Conservation (phyloP, 2,329 filamentous ascomycete species). For the Cyphellophora europaea region DNA sequence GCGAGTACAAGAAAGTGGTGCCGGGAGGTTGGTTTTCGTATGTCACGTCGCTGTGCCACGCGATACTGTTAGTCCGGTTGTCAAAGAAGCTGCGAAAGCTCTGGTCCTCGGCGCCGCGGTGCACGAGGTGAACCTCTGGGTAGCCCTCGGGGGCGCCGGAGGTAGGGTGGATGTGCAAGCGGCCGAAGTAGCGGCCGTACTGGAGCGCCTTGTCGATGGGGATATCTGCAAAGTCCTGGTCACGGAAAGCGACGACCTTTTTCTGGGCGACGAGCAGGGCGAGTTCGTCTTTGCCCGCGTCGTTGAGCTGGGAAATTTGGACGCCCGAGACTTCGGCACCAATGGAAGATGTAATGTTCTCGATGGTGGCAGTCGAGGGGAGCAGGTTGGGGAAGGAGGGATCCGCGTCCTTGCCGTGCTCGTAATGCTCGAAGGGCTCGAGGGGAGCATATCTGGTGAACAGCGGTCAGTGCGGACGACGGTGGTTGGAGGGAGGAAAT, state of each 20-base stretch:
- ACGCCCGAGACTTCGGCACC: conserved; percentile 27
- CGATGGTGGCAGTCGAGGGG: conserved; percentile 23
- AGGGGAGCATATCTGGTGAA: conserved; percentile 50
- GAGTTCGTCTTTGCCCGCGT: conserved; percentile 24
- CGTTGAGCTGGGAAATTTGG: conserved; percentile 22
- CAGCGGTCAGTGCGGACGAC: neutral
- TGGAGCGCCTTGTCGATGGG: conserved; percentile 20
- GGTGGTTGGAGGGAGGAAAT: neutral
- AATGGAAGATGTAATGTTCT: conserved; percentile 24
- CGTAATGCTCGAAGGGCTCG: conserved; percentile 60
- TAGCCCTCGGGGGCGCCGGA: conserved; percentile 64
- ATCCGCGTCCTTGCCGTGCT: conserved; percentile 69
- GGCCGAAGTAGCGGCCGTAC: conserved; percentile 65
- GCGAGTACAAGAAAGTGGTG: conserved; percentile 78
- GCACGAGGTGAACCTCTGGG: conserved; percentile 70
- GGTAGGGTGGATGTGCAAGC: conserved; percentile 73
- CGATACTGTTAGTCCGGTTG: conserved; percentile 66
- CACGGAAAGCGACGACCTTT: conserved; percentile 23
- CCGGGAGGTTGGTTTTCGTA: conserved; percentile 84
- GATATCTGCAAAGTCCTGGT: conserved; percentile 29
- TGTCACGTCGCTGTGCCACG: conserved; percentile 76
- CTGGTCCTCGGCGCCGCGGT: conserved; percentile 58
- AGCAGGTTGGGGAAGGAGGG: conserved; percentile 60
- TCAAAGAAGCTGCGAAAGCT: conserved; percentile 54
- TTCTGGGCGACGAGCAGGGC: conserved; percentile 26